Evolutionary conservation across 345 rosid genomes (phyloP).

Genomic region (Lepidium aucheri): DNA sequence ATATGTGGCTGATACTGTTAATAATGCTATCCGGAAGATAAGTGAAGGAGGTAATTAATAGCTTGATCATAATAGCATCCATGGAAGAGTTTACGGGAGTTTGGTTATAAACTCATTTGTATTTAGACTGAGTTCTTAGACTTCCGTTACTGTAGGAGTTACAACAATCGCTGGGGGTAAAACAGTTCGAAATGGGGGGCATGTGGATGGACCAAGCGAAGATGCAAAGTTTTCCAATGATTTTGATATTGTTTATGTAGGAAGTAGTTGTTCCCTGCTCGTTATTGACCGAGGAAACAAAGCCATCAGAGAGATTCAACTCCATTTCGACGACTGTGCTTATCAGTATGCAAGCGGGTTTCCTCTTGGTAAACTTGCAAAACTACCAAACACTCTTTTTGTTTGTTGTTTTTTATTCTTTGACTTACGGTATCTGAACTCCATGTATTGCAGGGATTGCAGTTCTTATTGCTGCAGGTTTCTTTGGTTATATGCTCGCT

Average conservation of each 20-base stretch:
- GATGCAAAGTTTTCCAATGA: constrained; percentile 96
- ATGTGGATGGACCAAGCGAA: constrained; percentile 96
- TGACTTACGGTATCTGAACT: neutral
- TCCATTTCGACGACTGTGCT: constrained; percentile 97
- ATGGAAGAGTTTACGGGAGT: neutral
- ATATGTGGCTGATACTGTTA: constrained; percentile 82
- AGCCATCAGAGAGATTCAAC: constrained; percentile 95
- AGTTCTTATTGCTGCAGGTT: constrained; percentile 92
- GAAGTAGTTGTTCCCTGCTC: constrained; percentile 95
- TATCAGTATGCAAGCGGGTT: constrained; percentile 93
- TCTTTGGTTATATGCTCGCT: constrained; percentile 94
- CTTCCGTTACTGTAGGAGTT: constrained; percentile 41
- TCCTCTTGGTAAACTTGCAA: constrained; percentile 59
- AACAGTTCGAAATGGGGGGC: constrained; percentile 65
- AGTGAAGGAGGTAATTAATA: constrained; percentile 74
- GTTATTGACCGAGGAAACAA: constrained; percentile 91
- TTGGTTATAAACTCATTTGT: neutral
- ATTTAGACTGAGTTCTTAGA: neutral
- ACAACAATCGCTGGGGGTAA: constrained; percentile 99
- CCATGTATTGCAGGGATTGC: constrained; percentile 55
- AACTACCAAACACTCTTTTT: neutral
- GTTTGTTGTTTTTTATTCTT: neutral
- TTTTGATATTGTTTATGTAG: constrained; percentile 89
- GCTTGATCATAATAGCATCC: neutral
- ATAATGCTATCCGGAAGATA: constrained; percentile 93